Percentiles rank a stretch among this genome's conserved stretches.
These are phyloP conservation scores for Silene coronaria DNA, from an alignment of 179 eudicot genomes.

Conservation along the genomic window DNA sequence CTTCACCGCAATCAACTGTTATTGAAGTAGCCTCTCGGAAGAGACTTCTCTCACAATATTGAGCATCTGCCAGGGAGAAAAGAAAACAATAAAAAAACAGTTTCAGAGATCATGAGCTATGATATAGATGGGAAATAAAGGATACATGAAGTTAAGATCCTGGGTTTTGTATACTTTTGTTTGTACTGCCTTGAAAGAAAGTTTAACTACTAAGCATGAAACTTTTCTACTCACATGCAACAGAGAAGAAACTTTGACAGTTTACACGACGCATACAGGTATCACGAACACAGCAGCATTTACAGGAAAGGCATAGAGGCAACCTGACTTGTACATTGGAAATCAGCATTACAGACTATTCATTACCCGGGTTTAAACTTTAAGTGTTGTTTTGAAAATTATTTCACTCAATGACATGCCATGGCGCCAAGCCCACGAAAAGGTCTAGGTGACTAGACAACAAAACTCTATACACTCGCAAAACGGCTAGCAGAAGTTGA, in stretches of 20 bases:
- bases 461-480: neutral
- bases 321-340: no score
- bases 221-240: neutral
- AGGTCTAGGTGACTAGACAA: neutral
- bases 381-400: neutral
- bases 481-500: neutral
- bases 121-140: no score
- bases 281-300: neutral
- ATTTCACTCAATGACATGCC: neutral
- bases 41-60: neutral
- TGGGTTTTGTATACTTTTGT: slow-evolving; percentile 3
- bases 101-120: neutral
- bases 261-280: neutral
- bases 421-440: neutral
- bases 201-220: no score
- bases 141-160: neutral
- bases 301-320: neutral
- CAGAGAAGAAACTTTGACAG: neutral
- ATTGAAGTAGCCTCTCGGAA: slow-evolving; percentile 4
- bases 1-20: neutral
- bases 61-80: slow-evolving; percentile 1
- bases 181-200: neutral
- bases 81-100: neutral
- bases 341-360: neutral
- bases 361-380: neutral